A percentile compares a stretch with the other conserved stretches of the same genome.
Evolutionary conservation across 1,139 yeast genomes (phyloP).

Genomic region (Saccharomyces hybrid): DNA sequence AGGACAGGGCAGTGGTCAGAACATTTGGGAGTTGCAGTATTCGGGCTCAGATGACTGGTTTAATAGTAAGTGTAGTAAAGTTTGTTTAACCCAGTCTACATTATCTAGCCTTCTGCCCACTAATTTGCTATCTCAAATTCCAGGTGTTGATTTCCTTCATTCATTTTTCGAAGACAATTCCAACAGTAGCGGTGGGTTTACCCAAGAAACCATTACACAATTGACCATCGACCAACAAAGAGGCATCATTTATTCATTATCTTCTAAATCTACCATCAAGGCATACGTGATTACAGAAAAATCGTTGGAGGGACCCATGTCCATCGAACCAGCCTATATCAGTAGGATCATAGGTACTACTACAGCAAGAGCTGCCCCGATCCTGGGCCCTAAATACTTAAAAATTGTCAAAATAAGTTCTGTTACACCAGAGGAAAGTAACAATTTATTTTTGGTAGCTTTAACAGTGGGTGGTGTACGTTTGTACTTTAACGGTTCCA

Average conservation of each 20-base stretch:
- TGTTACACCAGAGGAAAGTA: slow-evolving; percentile 57
- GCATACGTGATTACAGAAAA: slow-evolving; percentile 52
- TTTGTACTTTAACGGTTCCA: slow-evolving; percentile 53
- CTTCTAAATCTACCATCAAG: slow-evolving; percentile 75
- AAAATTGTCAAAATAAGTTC: slow-evolving; percentile 58
- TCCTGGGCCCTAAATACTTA: slow-evolving; percentile 33
- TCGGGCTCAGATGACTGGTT: slow-evolving; percentile 86
- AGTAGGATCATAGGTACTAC: slow-evolving; percentile 56
- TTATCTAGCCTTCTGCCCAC: slow-evolving; percentile 53
- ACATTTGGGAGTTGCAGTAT: slow-evolving; percentile 83
- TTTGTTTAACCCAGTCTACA: slow-evolving; percentile 67
- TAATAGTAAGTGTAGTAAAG: slow-evolving; percentile 72
- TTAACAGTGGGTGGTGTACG: slow-evolving; percentile 83
- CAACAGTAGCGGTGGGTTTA: slow-evolving; percentile 13
- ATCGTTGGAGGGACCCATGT: slow-evolving; percentile 34
- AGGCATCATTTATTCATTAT: slow-evolving; percentile 69
- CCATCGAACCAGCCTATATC: slow-evolving; percentile 33
- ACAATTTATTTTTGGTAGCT: slow-evolving; percentile 69
- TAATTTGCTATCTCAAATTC: slow-evolving; percentile 31
- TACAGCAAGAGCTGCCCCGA: slow-evolving; percentile 37
- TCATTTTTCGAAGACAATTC: slow-evolving; percentile 32
- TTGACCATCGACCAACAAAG: slow-evolving; percentile 71
- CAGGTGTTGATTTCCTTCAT: slow-evolving; percentile 40
- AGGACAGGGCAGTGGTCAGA: slow-evolving; percentile 67
- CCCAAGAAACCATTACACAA: slow-evolving; percentile 54